These are phyloP conservation scores for Nymphaea thermarum DNA, from an alignment of 164 flowering plant species.

Conservation along the genomic window DNA sequence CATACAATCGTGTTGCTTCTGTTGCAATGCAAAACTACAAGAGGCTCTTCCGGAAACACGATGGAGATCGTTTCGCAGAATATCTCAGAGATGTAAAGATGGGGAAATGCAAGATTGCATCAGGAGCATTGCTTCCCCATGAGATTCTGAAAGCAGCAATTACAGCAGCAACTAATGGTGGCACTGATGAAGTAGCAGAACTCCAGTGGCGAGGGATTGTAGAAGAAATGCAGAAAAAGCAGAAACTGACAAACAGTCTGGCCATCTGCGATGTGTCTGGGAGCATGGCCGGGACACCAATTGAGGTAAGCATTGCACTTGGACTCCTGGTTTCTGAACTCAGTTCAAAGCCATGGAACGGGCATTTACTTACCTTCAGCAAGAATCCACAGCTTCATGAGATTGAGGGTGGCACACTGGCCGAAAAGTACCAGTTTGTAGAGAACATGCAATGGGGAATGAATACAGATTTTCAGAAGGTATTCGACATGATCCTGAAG, in stretches of 20 bases:
- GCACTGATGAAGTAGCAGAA: constrained; percentile 24
- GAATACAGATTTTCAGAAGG: constrained; percentile 24
- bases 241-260: constrained; percentile 19
- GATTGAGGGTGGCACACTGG: constrained; percentile 12
- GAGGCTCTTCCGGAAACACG: constrained; percentile 26
- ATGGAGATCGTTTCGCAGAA: constrained; percentile 19
- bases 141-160: constrained; percentile 17
- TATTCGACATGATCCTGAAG: constrained; percentile 18
- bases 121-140: constrained; percentile 49
- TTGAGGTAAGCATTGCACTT: constrained; percentile 20
- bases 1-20: constrained; percentile 36
- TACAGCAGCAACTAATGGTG: constrained; percentile 5
- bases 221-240: constrained; percentile 19
- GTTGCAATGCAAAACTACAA: constrained; percentile 52
- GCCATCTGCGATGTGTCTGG: constrained; percentile 26
- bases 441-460: constrained; percentile 19
- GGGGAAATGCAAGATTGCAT: constrained; percentile 37
- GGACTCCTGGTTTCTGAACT: constrained; percentile 21
- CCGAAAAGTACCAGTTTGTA: constrained; percentile 1
- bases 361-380: constrained; percentile 21
- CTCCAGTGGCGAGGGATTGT: constrained; percentile 45
- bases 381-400: constrained; percentile 14
- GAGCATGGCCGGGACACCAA: constrained; percentile 19
- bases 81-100: constrained; percentile 21
- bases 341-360: constrained; percentile 26